These are phyloP conservation scores for Laburnicola sp. DNA, from an alignment of 2,329 filamentous ascomycete species.

Conservation along the genomic window DNA sequence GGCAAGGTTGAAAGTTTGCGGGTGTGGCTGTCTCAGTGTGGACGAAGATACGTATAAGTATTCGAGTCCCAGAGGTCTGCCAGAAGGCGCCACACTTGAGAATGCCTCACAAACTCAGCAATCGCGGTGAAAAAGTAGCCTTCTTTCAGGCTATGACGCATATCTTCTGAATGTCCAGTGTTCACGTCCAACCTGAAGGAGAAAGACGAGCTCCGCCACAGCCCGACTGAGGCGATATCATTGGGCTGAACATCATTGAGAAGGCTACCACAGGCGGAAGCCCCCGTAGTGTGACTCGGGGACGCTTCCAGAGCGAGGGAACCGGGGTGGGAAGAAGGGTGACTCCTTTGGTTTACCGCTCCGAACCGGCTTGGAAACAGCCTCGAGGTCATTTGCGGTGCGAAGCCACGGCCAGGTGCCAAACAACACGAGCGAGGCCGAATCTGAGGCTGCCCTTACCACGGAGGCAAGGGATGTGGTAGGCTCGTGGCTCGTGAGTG, in stretches of 20 bases:
- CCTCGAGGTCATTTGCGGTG: constrained; percentile 18
- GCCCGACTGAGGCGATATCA: constrained; percentile 14
- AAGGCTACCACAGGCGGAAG: constrained; percentile 36
- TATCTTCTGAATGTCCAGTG: constrained; percentile 19
- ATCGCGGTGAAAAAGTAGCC: constrained; percentile 33
- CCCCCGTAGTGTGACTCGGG: constrained; percentile 30
- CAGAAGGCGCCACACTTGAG: constrained; percentile 25
- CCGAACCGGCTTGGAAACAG: constrained; percentile 14
- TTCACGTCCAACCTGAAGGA: constrained; percentile 17
- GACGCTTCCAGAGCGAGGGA: constrained; percentile 21
- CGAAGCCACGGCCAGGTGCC: constrained; percentile 30
- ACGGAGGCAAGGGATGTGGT: constrained; percentile 31
- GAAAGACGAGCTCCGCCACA: constrained; percentile 32
- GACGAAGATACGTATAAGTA: constrained; percentile 22
- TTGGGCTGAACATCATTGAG: constrained; percentile 29
- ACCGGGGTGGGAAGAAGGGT: constrained; percentile 21
- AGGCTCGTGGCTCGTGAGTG: constrained; percentile 17
- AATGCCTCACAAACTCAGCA: constrained; percentile 24
- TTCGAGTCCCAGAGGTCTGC: constrained; percentile 29
- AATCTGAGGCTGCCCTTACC: constrained; percentile 14
- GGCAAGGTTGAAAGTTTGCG: constrained; percentile 13
- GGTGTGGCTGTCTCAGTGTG: constrained; percentile 4
- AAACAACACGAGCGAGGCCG: constrained; percentile 27
- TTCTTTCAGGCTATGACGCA: constrained; percentile 38
- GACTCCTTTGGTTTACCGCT: constrained; percentile 35